These are phyloP conservation scores for Periconia macrospinosa DNA, from an alignment of 2,329 filamentous ascomycete genomes.

Conservation along the genomic window DNA sequence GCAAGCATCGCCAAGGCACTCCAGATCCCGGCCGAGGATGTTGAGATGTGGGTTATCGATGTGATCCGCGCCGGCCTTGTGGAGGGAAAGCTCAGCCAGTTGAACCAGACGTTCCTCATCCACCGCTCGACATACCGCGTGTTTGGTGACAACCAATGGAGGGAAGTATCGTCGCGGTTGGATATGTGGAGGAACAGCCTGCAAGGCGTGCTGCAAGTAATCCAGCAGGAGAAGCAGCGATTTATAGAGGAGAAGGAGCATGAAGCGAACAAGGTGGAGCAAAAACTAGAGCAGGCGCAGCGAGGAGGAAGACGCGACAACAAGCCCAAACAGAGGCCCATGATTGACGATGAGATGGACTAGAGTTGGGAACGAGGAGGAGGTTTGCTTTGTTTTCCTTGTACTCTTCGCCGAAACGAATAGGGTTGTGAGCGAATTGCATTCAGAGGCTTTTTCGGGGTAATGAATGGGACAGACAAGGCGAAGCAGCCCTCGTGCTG, in stretches of 20 bases:
- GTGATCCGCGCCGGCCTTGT: constrained; percentile 94
- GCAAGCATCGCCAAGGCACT: constrained; percentile 80
- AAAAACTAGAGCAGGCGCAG: constrained; percentile 55
- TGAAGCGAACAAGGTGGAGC: constrained; percentile 71
- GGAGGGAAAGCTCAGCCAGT: constrained; percentile 93
- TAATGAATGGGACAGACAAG: constrained; percentile 16
- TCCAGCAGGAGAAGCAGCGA: constrained; percentile 79
- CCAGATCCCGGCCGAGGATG: constrained; percentile 78
- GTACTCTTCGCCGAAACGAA: constrained; percentile 21
- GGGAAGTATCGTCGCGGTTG: constrained; percentile 85
- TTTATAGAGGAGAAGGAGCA: constrained; percentile 77
- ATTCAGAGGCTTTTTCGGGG: constrained; percentile 31
- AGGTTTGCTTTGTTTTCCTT: constrained; percentile 16
- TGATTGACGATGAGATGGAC: constrained; percentile 40
- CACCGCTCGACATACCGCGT: constrained; percentile 96
- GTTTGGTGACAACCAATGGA: constrained; percentile 98
- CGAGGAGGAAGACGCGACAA: constrained; percentile 25
- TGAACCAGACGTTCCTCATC: constrained; percentile 89
- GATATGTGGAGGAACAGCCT: constrained; percentile 90
- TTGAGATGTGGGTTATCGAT: constrained; percentile 99
- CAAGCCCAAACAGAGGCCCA: constrained; percentile 29
- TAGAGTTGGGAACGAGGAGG: constrained; percentile 16
- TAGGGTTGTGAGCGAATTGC: constrained; percentile 27
- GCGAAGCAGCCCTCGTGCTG: constrained; percentile 32
- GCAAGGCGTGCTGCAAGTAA: constrained; percentile 73